Base-by-base conservation (phyloP, 495 filamentous ascomycete genomes). In the Filosporella fistucella region DNA sequence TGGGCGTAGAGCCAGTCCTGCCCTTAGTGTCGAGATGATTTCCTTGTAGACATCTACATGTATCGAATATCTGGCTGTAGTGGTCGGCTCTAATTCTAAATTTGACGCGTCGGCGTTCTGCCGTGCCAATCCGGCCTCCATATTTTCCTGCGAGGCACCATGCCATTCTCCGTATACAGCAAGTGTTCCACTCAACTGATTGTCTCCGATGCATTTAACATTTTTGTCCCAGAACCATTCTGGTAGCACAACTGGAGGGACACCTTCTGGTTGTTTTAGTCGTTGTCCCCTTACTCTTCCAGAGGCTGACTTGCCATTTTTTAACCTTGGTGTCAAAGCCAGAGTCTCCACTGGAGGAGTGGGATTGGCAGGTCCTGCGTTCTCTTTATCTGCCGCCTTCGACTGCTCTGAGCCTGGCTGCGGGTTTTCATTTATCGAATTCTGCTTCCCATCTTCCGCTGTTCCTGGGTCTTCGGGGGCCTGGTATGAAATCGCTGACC, bases 191-290 rank as follows among this genome's bases (percentile, higher is more conserved):
- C 26, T 16, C 3, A 36, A 14, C 13, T 25, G n/a, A 12, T 21
- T 8, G 21, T 51, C 45, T n/a, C 36, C 54, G 5, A 35, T 22
- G 23, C 47, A 40, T 46, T 51, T 55, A 1, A 71, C 58, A 42
- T 65, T 65, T 1, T 50, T 24, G 21, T 64, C 48, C 29, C 62
- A 40, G 55, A 80, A 79, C 42, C 66, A 71, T 8, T 57, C 50
- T 7, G 74, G 71, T 17, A 79, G 25, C 17, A 62, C 46, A 3
- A 75, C 52, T 16, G 67, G 61, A 2, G 74, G 70, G 1, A 71
- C 29, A 21, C 65, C 60, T 38, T 73, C 65, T 13, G 68, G 62
- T 45, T 63, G 60, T 37, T 65, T 64, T 51, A 50, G 60, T 26
- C 71, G 61, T 11, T 12, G 4, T n/a, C 58, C 55, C 22, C 72